Conservation (phyloP, 306 rosid species). For the Cicer arietinum region DNA sequence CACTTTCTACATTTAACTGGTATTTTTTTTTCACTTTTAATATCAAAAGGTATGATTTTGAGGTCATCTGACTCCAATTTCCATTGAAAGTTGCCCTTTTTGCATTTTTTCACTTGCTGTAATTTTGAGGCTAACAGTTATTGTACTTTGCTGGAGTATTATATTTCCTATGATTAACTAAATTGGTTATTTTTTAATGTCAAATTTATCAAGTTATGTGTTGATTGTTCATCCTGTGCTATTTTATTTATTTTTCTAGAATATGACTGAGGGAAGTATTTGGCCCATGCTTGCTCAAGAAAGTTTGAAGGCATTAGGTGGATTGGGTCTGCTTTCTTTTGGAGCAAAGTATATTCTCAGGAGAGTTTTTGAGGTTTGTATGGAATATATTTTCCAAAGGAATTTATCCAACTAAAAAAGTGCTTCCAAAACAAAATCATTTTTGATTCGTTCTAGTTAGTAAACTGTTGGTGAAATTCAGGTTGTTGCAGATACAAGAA, state of each 20-base stretch:
- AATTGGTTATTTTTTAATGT: constrained; percentile 11
- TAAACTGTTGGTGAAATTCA: constrained; percentile 60
- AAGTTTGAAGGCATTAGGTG: constrained; percentile 95
- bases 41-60: neutral
- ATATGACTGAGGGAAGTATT: constrained; percentile 73
- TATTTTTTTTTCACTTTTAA: constrained; percentile 2
- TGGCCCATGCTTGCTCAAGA: constrained; percentile 97
- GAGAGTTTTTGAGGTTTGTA: constrained; percentile 90
- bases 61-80: constrained; percentile 3
- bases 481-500: constrained; percentile 99
- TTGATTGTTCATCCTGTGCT: constrained; percentile 43
- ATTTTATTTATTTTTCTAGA: constrained; percentile 56
- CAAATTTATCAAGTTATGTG: constrained; percentile 34
- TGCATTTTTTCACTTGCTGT: constrained; percentile 16
- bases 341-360: constrained; percentile 92
- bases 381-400: constrained; percentile 22
- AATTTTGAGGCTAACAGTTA: constrained; percentile 23
- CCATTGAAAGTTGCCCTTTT: constrained; percentile 5
- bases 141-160: constrained; percentile 9
- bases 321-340: constrained; percentile 93
- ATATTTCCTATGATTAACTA: constrained; percentile 21
- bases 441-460: constrained; percentile 37
- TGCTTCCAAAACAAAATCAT: constrained; percentile 17
- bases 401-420: constrained; percentile 32
- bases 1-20: constrained; percentile 5